These are phyloP conservation scores for Thalassiosira hispida DNA, from an alignment of 352 stramenopile genomes.

Conservation along the genomic window DNA sequence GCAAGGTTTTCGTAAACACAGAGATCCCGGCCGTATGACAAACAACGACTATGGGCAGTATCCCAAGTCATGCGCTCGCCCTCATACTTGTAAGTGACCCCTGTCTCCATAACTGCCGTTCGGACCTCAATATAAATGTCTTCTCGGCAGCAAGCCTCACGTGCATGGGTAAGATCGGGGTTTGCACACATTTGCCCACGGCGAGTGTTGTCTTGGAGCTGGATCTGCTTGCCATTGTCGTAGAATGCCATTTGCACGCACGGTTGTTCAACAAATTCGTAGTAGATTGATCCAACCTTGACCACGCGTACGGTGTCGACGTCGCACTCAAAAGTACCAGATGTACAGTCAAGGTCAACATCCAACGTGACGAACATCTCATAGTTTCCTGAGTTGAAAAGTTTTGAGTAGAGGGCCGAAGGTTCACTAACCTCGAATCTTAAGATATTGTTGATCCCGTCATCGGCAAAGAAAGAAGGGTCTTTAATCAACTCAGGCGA, in stretches of 20 bases:
- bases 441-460: slow-evolving; percentile 24
- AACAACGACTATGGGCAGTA: slow-evolving; percentile 26
- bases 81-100: slow-evolving; percentile 29
- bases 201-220: slow-evolving; percentile 28
- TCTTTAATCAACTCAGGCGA: slow-evolving; percentile 52
- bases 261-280: slow-evolving; percentile 71
- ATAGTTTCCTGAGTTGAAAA: slow-evolving; percentile 51
- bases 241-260: slow-evolving; percentile 77
- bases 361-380: slow-evolving; percentile 43
- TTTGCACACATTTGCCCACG: slow-evolving; percentile 53
- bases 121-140: slow-evolving; percentile 15
- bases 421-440: slow-evolving; percentile 27
- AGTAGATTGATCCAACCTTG: slow-evolving; percentile 68
- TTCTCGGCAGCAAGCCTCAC: slow-evolving; percentile 27
- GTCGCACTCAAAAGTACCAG: slow-evolving; percentile 54
- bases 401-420: slow-evolving; percentile 42
- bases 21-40: slow-evolving; percentile 16
- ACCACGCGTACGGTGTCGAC: slow-evolving; percentile 71
- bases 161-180: slow-evolving; percentile 14
- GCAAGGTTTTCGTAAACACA: slow-evolving; percentile 33
- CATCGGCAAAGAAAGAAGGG: slow-evolving; percentile 30
- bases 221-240: slow-evolving; percentile 57
- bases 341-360: slow-evolving; percentile 27
- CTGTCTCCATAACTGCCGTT: slow-evolving; percentile 6
- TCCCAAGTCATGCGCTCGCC: slow-evolving; percentile 36